Percentiles rank a stretch among this genome's conserved stretches.
These are phyloP conservation scores for Polytrichum commune DNA, from an alignment of 225 moss, liverwort and hornwort genomes.

Conservation along the genomic window DNA sequence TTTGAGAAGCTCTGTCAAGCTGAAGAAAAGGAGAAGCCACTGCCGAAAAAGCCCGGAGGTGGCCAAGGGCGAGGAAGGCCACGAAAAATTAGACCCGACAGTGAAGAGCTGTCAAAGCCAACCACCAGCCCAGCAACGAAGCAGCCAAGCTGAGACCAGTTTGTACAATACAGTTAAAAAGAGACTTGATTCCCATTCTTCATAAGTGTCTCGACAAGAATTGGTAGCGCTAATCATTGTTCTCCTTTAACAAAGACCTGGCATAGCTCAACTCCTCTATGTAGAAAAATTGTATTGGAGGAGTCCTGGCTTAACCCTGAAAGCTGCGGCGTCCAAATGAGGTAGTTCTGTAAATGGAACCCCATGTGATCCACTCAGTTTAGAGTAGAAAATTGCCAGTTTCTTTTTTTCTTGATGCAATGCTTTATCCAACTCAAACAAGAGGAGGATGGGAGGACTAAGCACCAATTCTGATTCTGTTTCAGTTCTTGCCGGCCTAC, in stretches of 20 bases:
- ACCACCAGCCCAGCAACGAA: slow-evolving; percentile 18
- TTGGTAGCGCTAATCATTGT: no score
- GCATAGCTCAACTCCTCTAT: no score
- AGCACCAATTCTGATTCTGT: not conserved
- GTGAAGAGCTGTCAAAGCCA: slow-evolving; percentile 6
- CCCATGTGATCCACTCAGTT: no score
- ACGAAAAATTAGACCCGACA: slow-evolving; percentile 11
- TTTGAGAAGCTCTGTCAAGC: slow-evolving; percentile 89
- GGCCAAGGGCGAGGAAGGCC: slow-evolving; percentile 8
- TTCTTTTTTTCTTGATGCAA: no score
- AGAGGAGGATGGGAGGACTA: no score
- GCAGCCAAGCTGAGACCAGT: slow-evolving; percentile 19
- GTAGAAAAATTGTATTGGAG: no score
- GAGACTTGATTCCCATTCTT: slow-evolving; percentile 31
- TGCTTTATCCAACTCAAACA: no score
- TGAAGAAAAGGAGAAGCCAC: slow-evolving; percentile 38
- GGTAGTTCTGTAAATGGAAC: no score
- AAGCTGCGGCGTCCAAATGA: no score
- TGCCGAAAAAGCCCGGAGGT: not conserved
- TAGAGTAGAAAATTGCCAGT: no score
- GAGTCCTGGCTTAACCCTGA: no score
- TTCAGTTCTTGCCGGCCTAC: slow-evolving; percentile 1
- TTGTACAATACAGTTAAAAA: slow-evolving; percentile 31
- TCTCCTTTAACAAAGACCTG: no score
- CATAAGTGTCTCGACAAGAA: not conserved